These are phyloP conservation scores for Podosphaera fusca DNA, from an alignment of 2,329 filamentous ascomycete species.

Conservation along the genomic window DNA sequence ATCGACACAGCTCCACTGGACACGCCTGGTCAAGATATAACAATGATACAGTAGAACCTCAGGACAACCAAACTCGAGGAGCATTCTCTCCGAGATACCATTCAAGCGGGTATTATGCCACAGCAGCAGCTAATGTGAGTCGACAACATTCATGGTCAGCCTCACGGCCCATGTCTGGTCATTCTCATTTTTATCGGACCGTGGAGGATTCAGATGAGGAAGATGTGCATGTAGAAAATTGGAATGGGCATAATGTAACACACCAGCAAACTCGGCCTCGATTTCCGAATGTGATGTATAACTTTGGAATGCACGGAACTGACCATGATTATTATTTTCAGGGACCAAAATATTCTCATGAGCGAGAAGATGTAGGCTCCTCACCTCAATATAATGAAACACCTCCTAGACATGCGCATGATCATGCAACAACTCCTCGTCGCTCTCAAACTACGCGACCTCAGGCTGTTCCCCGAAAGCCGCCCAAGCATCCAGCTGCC, in stretches of 20 bases:
- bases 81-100: slow-evolving; percentile 17
- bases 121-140: slow-evolving; percentile 19
- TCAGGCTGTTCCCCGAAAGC: slow-evolving; percentile 12
- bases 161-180: slow-evolving; percentile 12
- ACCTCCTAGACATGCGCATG: slow-evolving; percentile 8
- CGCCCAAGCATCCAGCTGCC: slow-evolving; percentile 22
- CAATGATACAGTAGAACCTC: slow-evolving; percentile 7
- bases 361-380: slow-evolving; percentile 12
- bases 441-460: slow-evolving; percentile 11
- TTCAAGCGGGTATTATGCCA: slow-evolving; percentile 17
- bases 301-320: slow-evolving; percentile 17
- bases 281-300: slow-evolving; percentile 11
- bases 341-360: slow-evolving; percentile 13
- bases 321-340: slow-evolving; percentile 16
- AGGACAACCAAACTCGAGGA: slow-evolving; percentile 9
- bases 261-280: slow-evolving; percentile 9
- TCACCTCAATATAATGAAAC: slow-evolving; percentile 9
- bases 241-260: slow-evolving; percentile 11
- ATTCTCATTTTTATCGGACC: slow-evolving; percentile 17
- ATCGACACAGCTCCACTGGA: slow-evolving; percentile 15
- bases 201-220: slow-evolving; percentile 18
- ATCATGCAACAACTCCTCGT: slow-evolving; percentile 14
- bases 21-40: background rate
- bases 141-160: slow-evolving; percentile 16
- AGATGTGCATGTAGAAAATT: slow-evolving; percentile 14